Evolutionary conservation across 2,329 filamentous ascomycete species (phyloP).

Genomic region (Aspergillus piperis): DNA sequence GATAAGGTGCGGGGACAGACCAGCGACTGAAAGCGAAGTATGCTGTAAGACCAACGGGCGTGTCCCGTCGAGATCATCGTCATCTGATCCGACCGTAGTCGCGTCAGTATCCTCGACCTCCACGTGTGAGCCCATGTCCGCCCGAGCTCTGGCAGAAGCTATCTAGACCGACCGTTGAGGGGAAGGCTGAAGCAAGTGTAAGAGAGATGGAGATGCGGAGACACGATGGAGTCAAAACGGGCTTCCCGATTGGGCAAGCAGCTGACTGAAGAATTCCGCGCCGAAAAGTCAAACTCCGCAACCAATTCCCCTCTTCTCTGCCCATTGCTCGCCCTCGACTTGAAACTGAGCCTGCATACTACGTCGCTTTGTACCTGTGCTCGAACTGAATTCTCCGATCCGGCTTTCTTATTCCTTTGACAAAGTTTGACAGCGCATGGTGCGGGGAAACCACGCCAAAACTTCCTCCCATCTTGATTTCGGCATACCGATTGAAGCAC

Average conservation of each 20-base stretch:
- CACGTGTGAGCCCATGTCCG: conserved; percentile 27
- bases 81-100: conserved; percentile 33
- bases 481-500: conserved; percentile 2
- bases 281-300: conserved; percentile 17
- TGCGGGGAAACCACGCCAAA: conserved; percentile 9
- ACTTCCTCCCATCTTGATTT: neutral
- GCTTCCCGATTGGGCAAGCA: conserved; percentile 27
- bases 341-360: neutral
- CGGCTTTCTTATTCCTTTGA: neutral
- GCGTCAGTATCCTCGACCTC: conserved; percentile 29
- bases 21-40: conserved; percentile 1
- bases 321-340: neutral
- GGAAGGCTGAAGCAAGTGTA: neutral
- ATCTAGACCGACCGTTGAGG: neutral
- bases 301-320: conserved; percentile 1
- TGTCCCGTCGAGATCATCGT: conserved; percentile 50
- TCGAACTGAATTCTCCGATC: neutral
- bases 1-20: conserved; percentile 14
- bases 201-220: conserved; percentile 16
- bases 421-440: neutral
- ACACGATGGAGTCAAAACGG: conserved; percentile 20
- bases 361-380: no score
- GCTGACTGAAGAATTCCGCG: conserved; percentile 16
- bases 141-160: conserved; percentile 13
- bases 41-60: conserved; percentile 16